Evolutionary conservation across 1,284 basidiomycete genomes (phyloP).

Genomic region (Sanghuangporus sanghuang): DNA sequence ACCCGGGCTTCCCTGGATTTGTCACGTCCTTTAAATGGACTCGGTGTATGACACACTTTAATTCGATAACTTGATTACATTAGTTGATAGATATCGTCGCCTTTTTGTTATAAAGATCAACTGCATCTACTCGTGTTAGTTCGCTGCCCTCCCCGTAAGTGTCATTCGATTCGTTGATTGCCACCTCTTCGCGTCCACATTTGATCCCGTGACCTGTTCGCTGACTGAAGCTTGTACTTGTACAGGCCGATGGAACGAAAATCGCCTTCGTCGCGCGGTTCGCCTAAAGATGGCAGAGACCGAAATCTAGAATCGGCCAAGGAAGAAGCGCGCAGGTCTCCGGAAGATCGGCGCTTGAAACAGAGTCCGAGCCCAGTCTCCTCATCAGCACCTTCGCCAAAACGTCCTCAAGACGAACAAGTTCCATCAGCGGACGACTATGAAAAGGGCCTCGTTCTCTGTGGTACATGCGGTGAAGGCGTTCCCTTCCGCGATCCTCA

Average conservation of each 20-base stretch:
- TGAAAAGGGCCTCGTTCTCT: conserved; percentile 51
- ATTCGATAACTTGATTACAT: not conserved
- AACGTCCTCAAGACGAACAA: conserved; percentile 1
- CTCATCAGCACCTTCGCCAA: conserved; percentile 35
- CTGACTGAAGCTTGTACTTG: not conserved
- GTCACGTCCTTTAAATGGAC: not conserved
- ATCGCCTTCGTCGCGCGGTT: conserved; percentile 7
- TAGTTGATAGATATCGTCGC: not conserved
- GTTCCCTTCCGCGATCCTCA: conserved; percentile 61
- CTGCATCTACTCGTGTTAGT: conserved; percentile 1
- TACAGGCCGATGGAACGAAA: conserved; percentile 10
- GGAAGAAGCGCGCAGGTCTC: not conserved
- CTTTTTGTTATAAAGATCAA: not conserved
- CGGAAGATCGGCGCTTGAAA: not conserved
- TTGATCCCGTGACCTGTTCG: not conserved
- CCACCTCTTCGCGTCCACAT: not conserved
- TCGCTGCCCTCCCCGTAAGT: conserved; percentile 14
- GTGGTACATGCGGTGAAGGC: conserved; percentile 52
- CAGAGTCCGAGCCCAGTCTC: conserved; percentile 25
- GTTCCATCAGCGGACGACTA: conserved; percentile 7
- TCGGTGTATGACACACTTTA: not conserved
- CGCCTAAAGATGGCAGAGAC: not conserved
- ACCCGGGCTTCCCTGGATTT: not conserved
- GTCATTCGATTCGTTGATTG: not conserved
- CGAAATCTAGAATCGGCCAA: not conserved